These are phyloP conservation scores for Corchorus olitorius DNA, from an alignment of 345 rosid genomes.

Conservation along the genomic window DNA sequence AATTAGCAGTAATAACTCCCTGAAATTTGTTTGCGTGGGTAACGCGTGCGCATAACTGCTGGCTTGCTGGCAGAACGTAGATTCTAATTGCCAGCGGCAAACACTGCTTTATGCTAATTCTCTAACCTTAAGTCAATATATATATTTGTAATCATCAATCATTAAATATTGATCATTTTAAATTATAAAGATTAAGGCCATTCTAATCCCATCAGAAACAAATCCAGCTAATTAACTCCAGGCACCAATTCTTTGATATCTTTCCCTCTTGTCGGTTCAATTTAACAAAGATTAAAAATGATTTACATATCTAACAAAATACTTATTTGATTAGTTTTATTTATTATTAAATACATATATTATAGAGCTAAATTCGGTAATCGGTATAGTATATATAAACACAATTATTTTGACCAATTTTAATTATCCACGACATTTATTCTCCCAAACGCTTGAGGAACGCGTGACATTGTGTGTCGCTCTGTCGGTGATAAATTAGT, in stretches of 20 bases:
- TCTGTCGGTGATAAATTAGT: not conserved
- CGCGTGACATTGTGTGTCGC: not conserved
- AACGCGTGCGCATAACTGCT: too few species aligned
- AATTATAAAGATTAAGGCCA: not conserved
- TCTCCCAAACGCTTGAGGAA: not conserved
- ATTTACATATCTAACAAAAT: not conserved
- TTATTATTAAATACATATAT: too few species aligned
- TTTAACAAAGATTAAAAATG: not conserved
- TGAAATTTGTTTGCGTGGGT: too few species aligned
- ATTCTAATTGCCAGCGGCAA: not conserved
- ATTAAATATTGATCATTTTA: not conserved
- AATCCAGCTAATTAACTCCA: not conserved
- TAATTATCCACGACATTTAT: not conserved
- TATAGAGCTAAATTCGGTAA: not conserved
- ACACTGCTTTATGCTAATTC: not conserved
- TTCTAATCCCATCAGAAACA: not conserved
- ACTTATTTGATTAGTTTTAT: too few species aligned
- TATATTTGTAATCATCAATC: not conserved
- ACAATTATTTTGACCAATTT: not conserved
- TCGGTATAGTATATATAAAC: too few species aligned
- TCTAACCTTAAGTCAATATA: not conserved
- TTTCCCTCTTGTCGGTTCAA: not conserved
- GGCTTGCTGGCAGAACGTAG: not conserved
- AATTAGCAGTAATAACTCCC: too few species aligned
- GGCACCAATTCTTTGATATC: not conserved